Conservation (phyloP, 2,329 filamentous ascomycete genomes). For the Diaporthe vaccinii region DNA sequence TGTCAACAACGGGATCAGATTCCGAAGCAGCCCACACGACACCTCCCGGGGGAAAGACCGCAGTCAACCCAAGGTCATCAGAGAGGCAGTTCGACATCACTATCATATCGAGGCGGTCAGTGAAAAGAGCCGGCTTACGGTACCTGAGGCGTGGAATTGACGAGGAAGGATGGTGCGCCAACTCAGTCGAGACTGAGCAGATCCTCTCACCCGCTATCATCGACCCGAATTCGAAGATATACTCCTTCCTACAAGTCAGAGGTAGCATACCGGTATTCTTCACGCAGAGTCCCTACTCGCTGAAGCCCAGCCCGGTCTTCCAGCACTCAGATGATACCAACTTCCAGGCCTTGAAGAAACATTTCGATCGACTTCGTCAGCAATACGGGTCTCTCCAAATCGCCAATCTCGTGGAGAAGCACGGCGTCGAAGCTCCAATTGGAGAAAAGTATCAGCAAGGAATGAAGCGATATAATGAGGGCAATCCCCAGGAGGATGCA, state of each 20-base stretch:
- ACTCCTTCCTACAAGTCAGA: slow-evolving; percentile 88
- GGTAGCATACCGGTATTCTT: slow-evolving; percentile 97
- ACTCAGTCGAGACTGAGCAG: slow-evolving; percentile 95
- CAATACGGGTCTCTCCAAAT: slow-evolving; percentile 84
- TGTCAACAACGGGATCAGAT: slow-evolving; percentile 36
- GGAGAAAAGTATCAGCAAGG: slow-evolving; percentile 83
- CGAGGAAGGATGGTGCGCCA: slow-evolving; percentile 89
- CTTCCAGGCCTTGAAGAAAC: slow-evolving; percentile 80
- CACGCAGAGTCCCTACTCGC: slow-evolving; percentile 91
- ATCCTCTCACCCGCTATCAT: slow-evolving; percentile 82
- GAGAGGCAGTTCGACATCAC: slow-evolving; percentile 82
- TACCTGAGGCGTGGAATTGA: slow-evolving; percentile 93
- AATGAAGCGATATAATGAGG: slow-evolving; percentile 75
- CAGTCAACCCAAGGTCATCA: slow-evolving; percentile 55
- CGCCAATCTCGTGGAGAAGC: slow-evolving; percentile 90
- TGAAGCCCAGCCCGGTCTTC: slow-evolving; percentile 87
- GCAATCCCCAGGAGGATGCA: slow-evolving; percentile 60
- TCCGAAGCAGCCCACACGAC: slow-evolving; percentile 39
- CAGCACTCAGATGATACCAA: slow-evolving; percentile 87
- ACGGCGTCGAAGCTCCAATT: slow-evolving; percentile 83
- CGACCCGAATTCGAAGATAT: slow-evolving; percentile 72
- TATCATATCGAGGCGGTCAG: slow-evolving; percentile 88
- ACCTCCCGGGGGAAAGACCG: slow-evolving; percentile 45
- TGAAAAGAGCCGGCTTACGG: slow-evolving; percentile 86
- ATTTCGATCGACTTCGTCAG: slow-evolving; percentile 78